Conservation (phyloP, 2,329 filamentous ascomycete species). For the Pseudocercospora crystallina region DNA sequence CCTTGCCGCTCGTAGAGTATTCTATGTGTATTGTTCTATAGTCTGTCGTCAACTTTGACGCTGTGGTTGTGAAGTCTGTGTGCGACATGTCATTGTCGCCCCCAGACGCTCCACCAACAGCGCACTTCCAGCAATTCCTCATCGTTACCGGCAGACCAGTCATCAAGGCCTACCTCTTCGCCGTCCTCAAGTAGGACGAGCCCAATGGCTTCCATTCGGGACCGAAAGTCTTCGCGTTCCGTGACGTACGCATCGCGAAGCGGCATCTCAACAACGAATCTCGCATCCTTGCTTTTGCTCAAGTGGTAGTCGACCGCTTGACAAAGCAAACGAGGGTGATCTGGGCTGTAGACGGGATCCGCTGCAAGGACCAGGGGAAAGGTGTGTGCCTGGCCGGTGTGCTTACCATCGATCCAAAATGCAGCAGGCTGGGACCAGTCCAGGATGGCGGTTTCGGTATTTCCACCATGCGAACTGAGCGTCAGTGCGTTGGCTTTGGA, state of each 20-base stretch:
- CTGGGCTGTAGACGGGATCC: conserved; percentile 82
- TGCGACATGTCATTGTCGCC: conserved; percentile 36
- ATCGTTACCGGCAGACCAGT: conserved; percentile 63
- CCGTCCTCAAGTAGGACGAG: conserved; percentile 60
- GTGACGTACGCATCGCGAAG: conserved; percentile 68
- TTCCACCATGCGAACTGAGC: conserved; percentile 57
- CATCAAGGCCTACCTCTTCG: conserved; percentile 66
- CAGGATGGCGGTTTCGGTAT: conserved; percentile 63
- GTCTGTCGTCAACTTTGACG: too few relatives aligned
- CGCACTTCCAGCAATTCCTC: conserved; percentile 49
- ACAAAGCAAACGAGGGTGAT: conserved; percentile 74
- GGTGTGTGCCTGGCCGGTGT: conserved; percentile 21
- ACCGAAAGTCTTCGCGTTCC: conserved; percentile 64
- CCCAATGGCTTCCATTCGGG: conserved; percentile 58
- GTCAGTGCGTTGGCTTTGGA: conserved; percentile 61
- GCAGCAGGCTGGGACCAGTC: conserved; percentile 67
- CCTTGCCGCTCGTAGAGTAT: too few relatives aligned
- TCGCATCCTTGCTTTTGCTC: conserved; percentile 54
- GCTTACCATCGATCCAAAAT: conserved; percentile 12
- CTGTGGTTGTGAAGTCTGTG: not conserved
- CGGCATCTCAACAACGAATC: conserved; percentile 78
- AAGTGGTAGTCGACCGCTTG: conserved; percentile 70
- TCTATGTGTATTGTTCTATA: too few relatives aligned
- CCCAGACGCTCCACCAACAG: conserved; percentile 71
- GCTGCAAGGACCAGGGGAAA: conserved; percentile 72